phyloP scores from a whole-genome alignment of 257 asterid species.

The Capsicum rhomboideum region DNA sequence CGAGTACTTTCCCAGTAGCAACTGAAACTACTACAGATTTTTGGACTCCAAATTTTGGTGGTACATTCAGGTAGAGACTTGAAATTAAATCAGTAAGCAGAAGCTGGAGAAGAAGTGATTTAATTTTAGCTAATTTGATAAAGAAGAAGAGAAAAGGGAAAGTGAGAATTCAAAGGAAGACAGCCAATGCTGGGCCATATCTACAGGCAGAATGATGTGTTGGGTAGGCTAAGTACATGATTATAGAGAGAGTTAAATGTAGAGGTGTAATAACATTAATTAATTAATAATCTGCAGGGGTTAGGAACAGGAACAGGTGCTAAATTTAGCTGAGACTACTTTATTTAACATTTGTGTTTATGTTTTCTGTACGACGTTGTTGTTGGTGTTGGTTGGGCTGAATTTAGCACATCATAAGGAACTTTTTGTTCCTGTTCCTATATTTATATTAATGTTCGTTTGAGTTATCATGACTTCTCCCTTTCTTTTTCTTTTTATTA shows the following conservation, averaged over 20 bases:
- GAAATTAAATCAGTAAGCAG: neutral
- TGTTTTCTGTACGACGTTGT: neutral
- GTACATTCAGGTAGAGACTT: conserved; percentile 41
- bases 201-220: conserved; percentile 21
- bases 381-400: conserved; percentile 31
- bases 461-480: conserved; percentile 7
- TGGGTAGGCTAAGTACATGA: conserved; percentile 17
- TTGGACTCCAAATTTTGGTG: conserved; percentile 66
- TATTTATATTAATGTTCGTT: conserved; percentile 9
- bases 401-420: conserved; percentile 49
- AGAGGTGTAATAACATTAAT: conserved; percentile 17
- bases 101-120: conserved; percentile 1
- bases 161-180: conserved; percentile 31
- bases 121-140: neutral
- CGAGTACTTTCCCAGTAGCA: conserved; percentile 74
- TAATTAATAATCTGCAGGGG: conserved; percentile 12
- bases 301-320: conserved; percentile 78
- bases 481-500: neutral
- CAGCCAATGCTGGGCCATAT: conserved; percentile 58
- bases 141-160: conserved; percentile 5
- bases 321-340: conserved; percentile 49
- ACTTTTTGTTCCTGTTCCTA: conserved; percentile 60
- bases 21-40: conserved; percentile 54
- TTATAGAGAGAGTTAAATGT: conserved; percentile 16
- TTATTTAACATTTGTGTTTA: conserved; percentile 3